Evolutionary conservation across 306 rosid species (phyloP), one percentile per base, ranked within the genome.

Genomic region (Sicyos baderoa): DNA sequence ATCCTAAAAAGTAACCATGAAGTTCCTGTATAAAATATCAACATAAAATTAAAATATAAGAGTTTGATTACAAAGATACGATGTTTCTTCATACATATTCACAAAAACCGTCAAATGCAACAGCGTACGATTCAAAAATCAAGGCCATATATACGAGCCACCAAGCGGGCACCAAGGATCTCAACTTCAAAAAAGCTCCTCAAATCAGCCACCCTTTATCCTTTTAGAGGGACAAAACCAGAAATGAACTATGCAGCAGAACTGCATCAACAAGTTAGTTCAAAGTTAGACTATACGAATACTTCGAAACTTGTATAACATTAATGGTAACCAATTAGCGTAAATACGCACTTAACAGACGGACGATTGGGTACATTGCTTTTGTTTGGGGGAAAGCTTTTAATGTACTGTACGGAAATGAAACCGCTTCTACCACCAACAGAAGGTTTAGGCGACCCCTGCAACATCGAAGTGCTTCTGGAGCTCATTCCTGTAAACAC

Each of bases 381-480:
- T 48, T 72, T 21, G 27, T 9, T 45, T 25, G 60, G 57, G 4
- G 76, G 66, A 19, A 72, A 29, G 69, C 54, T 72, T 7, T 59
- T 59, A 13, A 72, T 40, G 54, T 72, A 72, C 70, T 72, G 76
- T 59, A 72, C 49, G 0, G 70, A 58, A 7, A 72, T 47, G 76
- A 72, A 72, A 37, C 59, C 76, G 4, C 29, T 45, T 51, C 69
- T 72, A 3, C 76, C 76, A 60, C 37, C 57, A 15, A 16, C 64
- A 32, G 62, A 50, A 3, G 76, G 76, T 63, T 29, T 19, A 0
- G 76, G 76, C 18, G 76, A 72, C 25, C 74, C 74, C 35, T 71
- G 74, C 14, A 54, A 37, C 21, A 71, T 54, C 9, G 69, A 19
- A 60, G 51, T 49, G 64, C 76, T 60, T 72, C 70, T 48, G 25